Conservation (phyloP, 768 basidiomycete genomes). For the Podaxis sp. region DNA sequence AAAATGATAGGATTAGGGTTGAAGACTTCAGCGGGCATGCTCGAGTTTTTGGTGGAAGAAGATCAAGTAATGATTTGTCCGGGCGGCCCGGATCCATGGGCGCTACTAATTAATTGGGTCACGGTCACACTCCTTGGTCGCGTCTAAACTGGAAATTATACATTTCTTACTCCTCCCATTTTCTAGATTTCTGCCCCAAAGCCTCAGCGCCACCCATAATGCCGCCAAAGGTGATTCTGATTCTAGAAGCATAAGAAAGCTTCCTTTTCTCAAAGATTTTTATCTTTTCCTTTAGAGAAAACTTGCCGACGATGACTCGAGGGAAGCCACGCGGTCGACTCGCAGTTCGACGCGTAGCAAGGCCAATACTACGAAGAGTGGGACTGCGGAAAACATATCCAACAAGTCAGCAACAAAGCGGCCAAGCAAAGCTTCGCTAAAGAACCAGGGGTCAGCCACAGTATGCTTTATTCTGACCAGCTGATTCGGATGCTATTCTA, state of each 20-base stretch:
- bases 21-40: conserved; percentile 62
- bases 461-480: background rate
- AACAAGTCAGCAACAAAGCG: conserved; percentile 23
- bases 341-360: conserved; percentile 43
- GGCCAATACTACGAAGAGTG: conserved; percentile 26
- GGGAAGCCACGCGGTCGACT: conserved; percentile 42
- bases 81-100: conserved; percentile 8
- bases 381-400: conserved; percentile 22
- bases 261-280: background rate
- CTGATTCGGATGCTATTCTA: conserved; percentile 6
- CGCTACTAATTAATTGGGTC: conserved; percentile 13
- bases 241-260: background rate
- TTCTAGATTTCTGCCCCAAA: background rate
- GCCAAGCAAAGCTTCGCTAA: conserved; percentile 18
- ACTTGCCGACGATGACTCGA: conserved; percentile 42
- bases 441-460: conserved; percentile 16
- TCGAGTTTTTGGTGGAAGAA: conserved; percentile 13
- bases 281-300: conserved; percentile 49
- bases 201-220: conserved; percentile 19
- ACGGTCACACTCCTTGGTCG: conserved; percentile 15
- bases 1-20: conserved; percentile 93
- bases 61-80: conserved; percentile 18
- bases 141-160: conserved; percentile 4
- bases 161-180: conserved; percentile 8
- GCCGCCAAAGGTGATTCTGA: conserved; percentile 36